Evolutionary conservation across 1,139 yeast species (phyloP), one percentile per base, ranked within the genome.

Genomic region (Protomyces inundatus): DNA sequence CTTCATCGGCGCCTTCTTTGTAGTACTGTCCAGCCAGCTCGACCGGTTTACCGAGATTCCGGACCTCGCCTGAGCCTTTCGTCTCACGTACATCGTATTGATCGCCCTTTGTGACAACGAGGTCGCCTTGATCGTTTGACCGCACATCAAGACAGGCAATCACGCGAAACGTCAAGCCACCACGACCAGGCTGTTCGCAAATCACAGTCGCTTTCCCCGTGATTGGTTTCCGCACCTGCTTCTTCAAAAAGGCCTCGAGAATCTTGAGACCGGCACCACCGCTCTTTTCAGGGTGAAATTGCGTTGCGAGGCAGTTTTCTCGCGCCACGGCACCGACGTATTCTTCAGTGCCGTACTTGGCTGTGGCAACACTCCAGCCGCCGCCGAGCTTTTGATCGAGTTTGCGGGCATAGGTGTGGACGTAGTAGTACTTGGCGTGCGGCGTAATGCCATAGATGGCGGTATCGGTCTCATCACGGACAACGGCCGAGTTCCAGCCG

Each of bases 81-180:
- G 86, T 81, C 71, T 90, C 97, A 69, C 98, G 83, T 2, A 93
- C 98, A 75, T 93, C 96, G 73, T 93, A 93, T 74, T 93, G 98
- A 72, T 93, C 98, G 65, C 98, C 98, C 76, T 93, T 93, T 0
- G 98, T 93, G 40, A 93, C 98, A 0, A 93, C 98, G 70, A 93
- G 80, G 73, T 93, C 98, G 45, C 98, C 98, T 50, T 80, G 80
- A 72, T 93, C 98, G 73, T 93, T 93, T 6, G 96, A 81, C 72
- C 98, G 84, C n/a, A 93, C 98, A 73, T 93, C 98, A 58, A 93
- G 77, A 75, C 98, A 93, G 0, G 98, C 98, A 74, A 93, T 90
- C 33, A 93, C 83, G 75, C 98, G 85, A 73, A 95, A 82, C 0
- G 97, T 86, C 45, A 93, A 79, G 0, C 97, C 97, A 9, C 66